Evolutionary conservation across 1,139 yeast species (phyloP), one percentile per base, ranked within the genome.

Genomic region (Zygotorulaspora mrakii): DNA sequence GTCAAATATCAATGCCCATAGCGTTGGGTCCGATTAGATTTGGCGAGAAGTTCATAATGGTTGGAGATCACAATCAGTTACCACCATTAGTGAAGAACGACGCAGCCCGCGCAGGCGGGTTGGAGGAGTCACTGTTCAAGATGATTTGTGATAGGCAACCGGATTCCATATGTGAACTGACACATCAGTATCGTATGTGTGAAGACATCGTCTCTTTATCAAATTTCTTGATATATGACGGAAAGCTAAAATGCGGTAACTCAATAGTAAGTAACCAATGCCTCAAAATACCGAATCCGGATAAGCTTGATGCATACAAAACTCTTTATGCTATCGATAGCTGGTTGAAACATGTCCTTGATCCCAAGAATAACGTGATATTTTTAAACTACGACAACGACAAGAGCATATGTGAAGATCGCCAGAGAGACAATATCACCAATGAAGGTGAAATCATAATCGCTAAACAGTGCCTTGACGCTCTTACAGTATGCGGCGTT

Each of bases 21-120:
- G 84, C 94, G 52, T 62, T 91, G 20, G 98, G 98, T 0, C 97
- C 98, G 0, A 61, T 91, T 31, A 64, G 89, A 24, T 76, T 76
- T 46, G 82, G 91, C 24, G 80, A 83, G 32, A 83, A 75, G 60
- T 91, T 91, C 57, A 72, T 94, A 1, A 70, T 91, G 44, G 97
- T 94, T 8, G 99, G 99, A 4, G 99, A 94, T 58, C 97, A 91
- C 59, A 77, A 76, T 50, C 99, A 94, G 59, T 67, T 94, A 22
- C 94, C 95, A 1, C 96, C 97, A 1, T 65, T 89, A 41, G 87
- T 89, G 1, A 73, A 72, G 26, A 80, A 79, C 52, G 75, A 76
- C 0, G 71, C 73, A 34, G 76, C 82, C 0, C 70, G 70, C 30
- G 76, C 64, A 27, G 53, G 55, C 7, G 96, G 95, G 0, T 65